phyloP scores from a whole-genome alignment of 2,329 filamentous ascomycete species.

The Phialophora expanda region DNA sequence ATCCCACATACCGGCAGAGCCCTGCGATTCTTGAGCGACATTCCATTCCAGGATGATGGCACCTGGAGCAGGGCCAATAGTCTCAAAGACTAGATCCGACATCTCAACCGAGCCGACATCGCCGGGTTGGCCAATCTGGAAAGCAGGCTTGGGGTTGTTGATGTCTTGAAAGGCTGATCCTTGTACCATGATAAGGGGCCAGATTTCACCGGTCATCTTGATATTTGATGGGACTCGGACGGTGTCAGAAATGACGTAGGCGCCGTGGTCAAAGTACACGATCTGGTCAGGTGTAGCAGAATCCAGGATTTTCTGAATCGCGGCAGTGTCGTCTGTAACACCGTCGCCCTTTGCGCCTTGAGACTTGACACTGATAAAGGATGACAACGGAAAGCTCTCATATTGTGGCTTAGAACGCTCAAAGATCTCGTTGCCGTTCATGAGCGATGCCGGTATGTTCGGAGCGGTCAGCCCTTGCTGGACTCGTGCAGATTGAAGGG shows the following conservation, averaged over 20 bases:
- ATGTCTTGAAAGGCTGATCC: conserved; percentile 75
- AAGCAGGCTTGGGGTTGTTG: conserved; percentile 78
- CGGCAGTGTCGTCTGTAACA: conserved; percentile 80
- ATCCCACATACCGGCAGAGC: conserved; percentile 85
- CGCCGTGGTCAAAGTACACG: conserved; percentile 68
- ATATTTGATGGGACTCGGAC: conserved; percentile 71
- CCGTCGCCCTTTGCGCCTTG: conserved; percentile 88
- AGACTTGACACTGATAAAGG: conserved; percentile 82
- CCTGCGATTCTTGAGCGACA: conserved; percentile 66
- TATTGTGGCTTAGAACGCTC: conserved; percentile 91
- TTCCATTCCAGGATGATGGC: conserved; percentile 95
- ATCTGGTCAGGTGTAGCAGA: conserved; percentile 64
- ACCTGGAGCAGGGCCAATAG: conserved; percentile 79
- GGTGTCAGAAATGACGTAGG: conserved; percentile 66
- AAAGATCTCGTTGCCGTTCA: conserved; percentile 70
- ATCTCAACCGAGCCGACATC: conserved; percentile 84
- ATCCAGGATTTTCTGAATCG: conserved; percentile 79
- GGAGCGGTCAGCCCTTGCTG: conserved; percentile 28
- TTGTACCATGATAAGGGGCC: conserved; percentile 85
- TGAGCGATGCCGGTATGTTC: conserved; percentile 53
- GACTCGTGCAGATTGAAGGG: conserved; percentile 28
- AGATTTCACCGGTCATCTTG: conserved; percentile 89
- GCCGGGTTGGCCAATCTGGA: conserved; percentile 79
- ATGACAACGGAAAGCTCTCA: conserved; percentile 65
- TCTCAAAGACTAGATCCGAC: conserved; percentile 83